Evolutionary conservation across 768 basidiomycete species (phyloP).

Genomic region (Mycena polygramma): DNA sequence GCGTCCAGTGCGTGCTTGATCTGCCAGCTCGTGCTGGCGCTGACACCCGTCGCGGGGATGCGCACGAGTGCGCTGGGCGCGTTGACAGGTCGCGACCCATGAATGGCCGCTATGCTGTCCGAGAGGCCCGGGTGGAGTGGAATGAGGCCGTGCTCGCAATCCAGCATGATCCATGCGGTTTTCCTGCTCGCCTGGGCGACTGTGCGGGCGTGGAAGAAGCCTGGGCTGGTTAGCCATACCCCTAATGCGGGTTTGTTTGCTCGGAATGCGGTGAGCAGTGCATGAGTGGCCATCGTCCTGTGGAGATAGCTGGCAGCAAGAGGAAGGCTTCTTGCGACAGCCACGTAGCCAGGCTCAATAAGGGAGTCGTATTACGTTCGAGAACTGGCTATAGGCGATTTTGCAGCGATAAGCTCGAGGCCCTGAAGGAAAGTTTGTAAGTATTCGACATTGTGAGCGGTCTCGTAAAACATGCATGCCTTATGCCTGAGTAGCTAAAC

Average conservation of each 20-base stretch:
- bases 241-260: constrained; percentile 74
- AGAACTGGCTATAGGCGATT: too few relatives aligned
- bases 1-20: constrained; percentile 80
- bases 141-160: constrained; percentile 77
- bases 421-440: too few relatives aligned
- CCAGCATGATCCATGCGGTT: constrained; percentile 74
- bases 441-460: too few relatives aligned
- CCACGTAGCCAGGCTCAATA: too few relatives aligned
- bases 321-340: too few relatives aligned
- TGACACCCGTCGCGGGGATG: constrained; percentile 73
- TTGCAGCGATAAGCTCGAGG: too few relatives aligned
- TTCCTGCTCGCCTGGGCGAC: constrained; percentile 68
- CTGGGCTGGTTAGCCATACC: constrained; percentile 74
- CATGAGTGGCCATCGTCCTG: constrained; percentile 59
- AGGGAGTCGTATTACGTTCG: too few relatives aligned
- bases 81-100: constrained; percentile 55
- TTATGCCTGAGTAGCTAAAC: too few relatives aligned
- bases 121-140: constrained; percentile 68
- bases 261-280: constrained; percentile 66
- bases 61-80: constrained; percentile 70
- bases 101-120: constrained; percentile 68
- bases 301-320: too few relatives aligned
- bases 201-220: constrained; percentile 68
- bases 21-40: constrained; percentile 72
- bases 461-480: too few relatives aligned